These are phyloP conservation scores for Rhizopus delemar DNA, from an alignment of 371 early-diverging fungal species.

Conservation along the genomic window DNA sequence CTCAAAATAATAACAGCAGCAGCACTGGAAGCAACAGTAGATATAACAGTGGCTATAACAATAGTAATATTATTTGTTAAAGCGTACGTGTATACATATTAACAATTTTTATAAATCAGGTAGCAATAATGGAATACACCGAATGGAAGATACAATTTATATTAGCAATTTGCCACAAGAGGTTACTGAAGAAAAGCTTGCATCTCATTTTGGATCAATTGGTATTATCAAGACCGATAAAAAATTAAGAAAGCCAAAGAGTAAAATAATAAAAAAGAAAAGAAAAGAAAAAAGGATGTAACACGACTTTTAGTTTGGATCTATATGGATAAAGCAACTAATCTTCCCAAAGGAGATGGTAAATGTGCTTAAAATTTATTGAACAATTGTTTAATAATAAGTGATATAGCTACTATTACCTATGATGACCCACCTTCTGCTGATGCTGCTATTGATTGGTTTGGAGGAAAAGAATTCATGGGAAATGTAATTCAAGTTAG, in stretches of 20 bases:
- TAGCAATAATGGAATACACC: slow-evolving; percentile 35
- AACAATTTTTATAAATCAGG: background rate
- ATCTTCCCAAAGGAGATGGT: slow-evolving; percentile 74
- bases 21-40: background rate
- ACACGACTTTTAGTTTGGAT: slow-evolving; percentile 58
- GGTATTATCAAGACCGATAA: slow-evolving; percentile 75
- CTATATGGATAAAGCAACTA: slow-evolving; percentile 62
- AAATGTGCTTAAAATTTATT: slow-evolving; percentile 7
- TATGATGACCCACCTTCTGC: slow-evolving; percentile 74
- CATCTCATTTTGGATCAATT: slow-evolving; percentile 64
- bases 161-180: slow-evolving; percentile 60
- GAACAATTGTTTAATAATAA: background rate
- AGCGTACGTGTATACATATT: background rate
- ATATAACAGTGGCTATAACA: background rate
- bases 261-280: slow-evolving; percentile 25
- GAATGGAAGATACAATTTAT: slow-evolving; percentile 67
- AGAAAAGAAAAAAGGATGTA: background rate
- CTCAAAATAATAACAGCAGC: background rate
- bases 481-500: slow-evolving; percentile 62
- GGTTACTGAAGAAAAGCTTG: slow-evolving; percentile 63
- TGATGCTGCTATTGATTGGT: slow-evolving; percentile 73
- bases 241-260: slow-evolving; percentile 60
- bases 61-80: background rate
- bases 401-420: slow-evolving; percentile 61
- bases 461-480: slow-evolving; percentile 61